A percentile compares a stretch with the other conserved stretches of the same genome.
phyloP scores from a whole-genome alignment of 2,329 filamentous ascomycete genomes.

The Canariomyces notabilis region DNA sequence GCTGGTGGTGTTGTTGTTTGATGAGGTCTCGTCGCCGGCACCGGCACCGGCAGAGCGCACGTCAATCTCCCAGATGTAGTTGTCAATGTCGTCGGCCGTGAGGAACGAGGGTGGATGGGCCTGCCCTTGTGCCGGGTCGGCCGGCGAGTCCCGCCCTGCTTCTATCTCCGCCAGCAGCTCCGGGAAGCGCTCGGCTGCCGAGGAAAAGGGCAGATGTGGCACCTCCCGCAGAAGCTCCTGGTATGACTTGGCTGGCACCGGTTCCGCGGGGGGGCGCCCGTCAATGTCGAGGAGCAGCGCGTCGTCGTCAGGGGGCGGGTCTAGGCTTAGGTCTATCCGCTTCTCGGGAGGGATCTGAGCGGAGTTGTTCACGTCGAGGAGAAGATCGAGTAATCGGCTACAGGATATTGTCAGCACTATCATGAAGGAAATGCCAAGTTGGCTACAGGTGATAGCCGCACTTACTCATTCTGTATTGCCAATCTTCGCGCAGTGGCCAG shows the following conservation, averaged over 20 bases:
- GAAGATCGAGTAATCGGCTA: conserved; percentile 81
- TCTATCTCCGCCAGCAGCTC: conserved; percentile 46
- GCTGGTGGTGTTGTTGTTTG: conserved; percentile 18
- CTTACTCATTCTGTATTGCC: conserved; percentile 88
- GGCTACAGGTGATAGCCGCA: conserved; percentile 12
- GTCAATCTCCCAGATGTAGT: conserved; percentile 66
- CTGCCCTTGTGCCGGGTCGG: conserved; percentile 46
- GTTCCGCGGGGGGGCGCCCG: conserved; percentile 56
- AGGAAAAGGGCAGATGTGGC: conserved; percentile 45
- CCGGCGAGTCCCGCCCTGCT: conserved; percentile 34
- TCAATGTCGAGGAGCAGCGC: conserved; percentile 74
- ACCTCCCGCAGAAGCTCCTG: conserved; percentile 47
- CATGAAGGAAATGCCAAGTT: no score
- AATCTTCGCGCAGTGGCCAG: conserved; percentile 76
- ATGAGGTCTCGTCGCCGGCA: conserved; percentile 21
- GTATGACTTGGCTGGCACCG: conserved; percentile 44
- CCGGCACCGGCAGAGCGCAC: conserved; percentile 39
- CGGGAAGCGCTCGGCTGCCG: conserved; percentile 61
- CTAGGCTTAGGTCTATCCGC: conserved; percentile 64
- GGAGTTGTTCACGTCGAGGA: conserved; percentile 84
- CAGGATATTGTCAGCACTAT: conserved; percentile 20
- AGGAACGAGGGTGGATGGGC: conserved; percentile 61
- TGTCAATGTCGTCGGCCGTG: conserved; percentile 64
- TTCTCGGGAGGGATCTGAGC: conserved; percentile 69
- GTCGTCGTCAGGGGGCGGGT: conserved; percentile 42